Conservation (phyloP, 2,329 filamentous ascomycete species). For the Fusarium compactum region DNA sequence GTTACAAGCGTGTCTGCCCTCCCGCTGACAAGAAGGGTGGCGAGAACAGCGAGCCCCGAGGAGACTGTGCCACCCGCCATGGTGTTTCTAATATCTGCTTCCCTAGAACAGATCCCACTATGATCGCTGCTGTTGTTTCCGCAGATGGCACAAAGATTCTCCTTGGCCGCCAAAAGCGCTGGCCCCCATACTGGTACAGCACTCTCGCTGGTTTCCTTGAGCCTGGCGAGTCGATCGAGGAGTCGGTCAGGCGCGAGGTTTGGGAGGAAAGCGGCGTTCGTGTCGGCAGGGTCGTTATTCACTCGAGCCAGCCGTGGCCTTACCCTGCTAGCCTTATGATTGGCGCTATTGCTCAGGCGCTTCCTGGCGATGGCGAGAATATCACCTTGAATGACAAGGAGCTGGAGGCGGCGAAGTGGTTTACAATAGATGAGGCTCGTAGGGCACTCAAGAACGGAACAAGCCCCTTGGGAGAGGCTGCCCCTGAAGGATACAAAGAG, state of each 20-base stretch:
- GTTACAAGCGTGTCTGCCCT: conserved; percentile 84
- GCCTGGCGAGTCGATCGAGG: conserved; percentile 86
- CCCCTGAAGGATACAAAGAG: conserved; percentile 77
- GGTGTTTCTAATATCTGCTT: conserved; percentile 93
- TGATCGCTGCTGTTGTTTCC: conserved; percentile 94
- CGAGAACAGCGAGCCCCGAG: conserved; percentile 64
- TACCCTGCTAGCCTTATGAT: conserved; percentile 90
- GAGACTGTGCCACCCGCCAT: conserved; percentile 82
- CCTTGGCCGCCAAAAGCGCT: conserved; percentile 86
- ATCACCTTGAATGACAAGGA: conserved; percentile 92
- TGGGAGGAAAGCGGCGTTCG: conserved; percentile 87
- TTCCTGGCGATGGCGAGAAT: conserved; percentile 76
- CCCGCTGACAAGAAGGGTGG: conserved; percentile 71
- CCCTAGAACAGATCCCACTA: conserved; percentile 91
- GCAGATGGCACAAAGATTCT: conserved; percentile 81
- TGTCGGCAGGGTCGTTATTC: conserved; percentile 82
- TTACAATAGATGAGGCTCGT: conserved; percentile 81
- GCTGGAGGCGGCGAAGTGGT: conserved; percentile 91
- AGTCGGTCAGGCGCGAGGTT: conserved; percentile 84
- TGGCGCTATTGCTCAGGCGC: conserved; percentile 86
- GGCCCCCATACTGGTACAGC: conserved; percentile 87
- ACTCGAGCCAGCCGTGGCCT: conserved; percentile 89
- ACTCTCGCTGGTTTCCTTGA: conserved; percentile 90
- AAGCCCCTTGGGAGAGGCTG: conserved; percentile 73
- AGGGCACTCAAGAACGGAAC: conserved; percentile 76